Conservation (phyloP, 208 protist genomes). For the Trichomonas vaginalis region DNA sequence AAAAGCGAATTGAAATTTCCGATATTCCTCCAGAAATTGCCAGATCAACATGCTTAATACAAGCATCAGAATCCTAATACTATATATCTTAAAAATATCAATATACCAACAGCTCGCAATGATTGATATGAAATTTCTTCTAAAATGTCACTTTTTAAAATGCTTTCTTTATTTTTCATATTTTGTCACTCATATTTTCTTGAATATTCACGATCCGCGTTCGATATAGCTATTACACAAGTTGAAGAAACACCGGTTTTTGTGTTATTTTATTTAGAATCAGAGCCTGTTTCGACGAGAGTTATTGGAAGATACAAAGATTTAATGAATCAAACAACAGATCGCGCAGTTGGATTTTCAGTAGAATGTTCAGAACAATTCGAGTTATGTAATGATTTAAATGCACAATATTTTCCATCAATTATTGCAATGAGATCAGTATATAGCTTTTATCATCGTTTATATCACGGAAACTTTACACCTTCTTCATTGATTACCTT, state of each 20-base stretch:
- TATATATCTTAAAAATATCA: background rate
- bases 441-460: background rate
- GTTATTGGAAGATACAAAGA: background rate
- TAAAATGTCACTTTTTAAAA: background rate
- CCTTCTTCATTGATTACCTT: background rate
- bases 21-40: background rate
- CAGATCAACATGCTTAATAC: background rate
- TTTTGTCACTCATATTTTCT: background rate
- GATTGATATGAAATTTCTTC: background rate
- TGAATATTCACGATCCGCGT: background rate
- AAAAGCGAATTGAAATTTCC: background rate
- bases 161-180: background rate
- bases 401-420: background rate
- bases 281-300: background rate
- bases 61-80: background rate
- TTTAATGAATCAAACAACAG: background rate
- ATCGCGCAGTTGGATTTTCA: background rate
- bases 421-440: background rate
- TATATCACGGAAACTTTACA: background rate
- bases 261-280: background rate
- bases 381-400: background rate
- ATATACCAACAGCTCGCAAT: background rate
- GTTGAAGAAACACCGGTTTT: background rate
- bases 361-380: background rate
- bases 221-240: background rate